Evolutionary conservation across 2,329 filamentous ascomycete genomes (phyloP), one percentile per base, ranked within the genome.

Genomic region (Tolypocladium sp.): DNA sequence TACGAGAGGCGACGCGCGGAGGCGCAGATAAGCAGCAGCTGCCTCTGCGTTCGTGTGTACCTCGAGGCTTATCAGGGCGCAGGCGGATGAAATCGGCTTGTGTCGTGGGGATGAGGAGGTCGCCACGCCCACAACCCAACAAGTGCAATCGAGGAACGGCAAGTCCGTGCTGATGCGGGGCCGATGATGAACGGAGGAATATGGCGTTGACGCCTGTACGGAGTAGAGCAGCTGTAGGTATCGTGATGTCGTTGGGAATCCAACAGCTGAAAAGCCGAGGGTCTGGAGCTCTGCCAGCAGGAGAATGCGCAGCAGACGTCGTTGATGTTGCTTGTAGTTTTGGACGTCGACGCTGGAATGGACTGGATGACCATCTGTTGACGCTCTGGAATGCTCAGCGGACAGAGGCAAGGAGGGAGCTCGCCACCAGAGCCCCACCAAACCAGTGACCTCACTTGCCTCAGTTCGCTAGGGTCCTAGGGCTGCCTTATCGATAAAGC

Each of bases 401-500:
- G 12, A 33, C 30, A 8, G 5, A 7, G 30, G 30, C 7, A 15
- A 15, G 37, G 37, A 5, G 37, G 33, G 33, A 40, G 13, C 38
- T 15, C 40, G 40, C 41, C 41, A 22, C 41, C 41, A 22, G 41
- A 42, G 42, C 22, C 42, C 42, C 42, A 27, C 42, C 12, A 25
- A 35, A 9, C n/a, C 15, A 4, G 44, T n/a, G 46, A 51, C 46
- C 27, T 51, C 46, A n/a, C n/a, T n/a, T n/a, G n/a, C n/a, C n/a
- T n/a, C n/a, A n/a, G n/a, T n/a, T n/a, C n/a, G n/a, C n/a, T n/a
- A n/a, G 42, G n/a, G 42, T 10, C 8, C 5, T 12, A 44, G 41
- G 8, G 17, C 30, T 9, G 35, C 9, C 56, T 57, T 59, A 61
- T 62, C 56, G 56, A 57, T 58, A 59, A 58, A 55, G 56, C 56